Evolutionary conservation across 2,329 filamentous ascomycete genomes (phyloP), one percentile per base, ranked within the genome.

Genomic region (Fusarium stilboides): DNA sequence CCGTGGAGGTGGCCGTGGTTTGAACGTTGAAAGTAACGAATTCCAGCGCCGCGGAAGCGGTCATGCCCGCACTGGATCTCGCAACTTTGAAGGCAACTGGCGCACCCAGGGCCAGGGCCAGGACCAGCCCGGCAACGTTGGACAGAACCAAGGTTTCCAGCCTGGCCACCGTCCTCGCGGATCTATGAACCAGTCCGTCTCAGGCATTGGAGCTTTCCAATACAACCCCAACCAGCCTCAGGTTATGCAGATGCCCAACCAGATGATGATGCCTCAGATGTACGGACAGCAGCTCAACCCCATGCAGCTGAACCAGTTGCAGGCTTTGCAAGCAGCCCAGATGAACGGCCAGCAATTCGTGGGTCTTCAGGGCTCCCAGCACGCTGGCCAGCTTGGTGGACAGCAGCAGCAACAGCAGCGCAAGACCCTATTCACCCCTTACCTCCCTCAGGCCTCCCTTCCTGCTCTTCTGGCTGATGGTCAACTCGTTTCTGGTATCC

Each of bases 41-140:
- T 92, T 94, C 77, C 86, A 89, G 72, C 91, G 93, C 65, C 92
- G 93, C 73, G 90, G 91, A 73, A 92, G 92, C 42, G 91, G 93
- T 58, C 96, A 99, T 78, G 91, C 88, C 68, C 89, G 96, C 66
- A 91, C 91, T 33, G 89, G 89, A 13, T 99, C 96, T 24, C 90
- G 96, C 68, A 99, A 98, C 82, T 98, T 98, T 77, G 96, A 99
- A 73, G 91, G 94, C 75, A 99, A 99, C 82, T 99, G 96, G 96
- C 92, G 96, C 75, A 97, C 94, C 76, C 94, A 92, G 73, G 76
- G 76, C 71, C 85, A 87, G 70, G 86, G 86, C 75, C 92, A 93
- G 78, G 91, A 91, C 55, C 82, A 84, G 74, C 53, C 78, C 42
- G 77, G 75, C 56, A 78, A 75, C 57, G 78, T 76, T 58, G 86